Evolutionary conservation across 2,329 filamentous ascomycete genomes (phyloP).

Genomic region (Diaporthe ampelina): DNA sequence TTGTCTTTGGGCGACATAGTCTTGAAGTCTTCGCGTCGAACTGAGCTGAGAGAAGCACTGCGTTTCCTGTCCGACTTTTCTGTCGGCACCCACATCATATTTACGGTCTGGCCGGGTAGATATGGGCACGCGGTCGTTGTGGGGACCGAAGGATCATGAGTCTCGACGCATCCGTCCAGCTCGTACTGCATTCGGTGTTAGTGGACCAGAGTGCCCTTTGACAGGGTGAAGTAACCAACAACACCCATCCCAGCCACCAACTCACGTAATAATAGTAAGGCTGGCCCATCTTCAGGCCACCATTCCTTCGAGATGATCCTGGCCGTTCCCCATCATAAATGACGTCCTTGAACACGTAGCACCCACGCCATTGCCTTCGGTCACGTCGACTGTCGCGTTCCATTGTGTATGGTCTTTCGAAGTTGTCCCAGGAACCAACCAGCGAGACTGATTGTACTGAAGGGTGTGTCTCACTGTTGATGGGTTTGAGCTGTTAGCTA

Average conservation of each 20-base stretch:
- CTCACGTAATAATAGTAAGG: slow-evolving; percentile 97
- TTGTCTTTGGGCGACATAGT: slow-evolving; percentile 86
- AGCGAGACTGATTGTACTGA: slow-evolving; percentile 80
- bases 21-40: slow-evolving; percentile 70
- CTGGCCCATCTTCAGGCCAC: slow-evolving; percentile 90
- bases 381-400: slow-evolving; percentile 83
- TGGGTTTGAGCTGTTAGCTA: slow-evolving; percentile 24
- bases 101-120: slow-evolving; percentile 88
- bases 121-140: slow-evolving; percentile 86
- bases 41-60: slow-evolving; percentile 75
- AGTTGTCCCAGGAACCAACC: slow-evolving; percentile 97
- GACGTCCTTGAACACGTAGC: slow-evolving; percentile 88
- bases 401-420: slow-evolving; percentile 83
- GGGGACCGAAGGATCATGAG: slow-evolving; percentile 78
- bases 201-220: slow-evolving; percentile 43
- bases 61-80: slow-evolving; percentile 73
- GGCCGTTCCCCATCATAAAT: slow-evolving; percentile 80
- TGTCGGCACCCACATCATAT: slow-evolving; percentile 84
- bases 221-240: slow-evolving; percentile 31
- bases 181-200: slow-evolving; percentile 75
- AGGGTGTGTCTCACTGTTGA: slow-evolving; percentile 69
- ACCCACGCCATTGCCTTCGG: slow-evolving; percentile 85
- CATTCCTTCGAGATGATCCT: slow-evolving; percentile 72
- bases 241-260: slow-evolving; percentile 33
- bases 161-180: slow-evolving; percentile 82